phyloP scores from a whole-genome alignment of 148 eudicot species.

The Polygonum maritimum region DNA sequence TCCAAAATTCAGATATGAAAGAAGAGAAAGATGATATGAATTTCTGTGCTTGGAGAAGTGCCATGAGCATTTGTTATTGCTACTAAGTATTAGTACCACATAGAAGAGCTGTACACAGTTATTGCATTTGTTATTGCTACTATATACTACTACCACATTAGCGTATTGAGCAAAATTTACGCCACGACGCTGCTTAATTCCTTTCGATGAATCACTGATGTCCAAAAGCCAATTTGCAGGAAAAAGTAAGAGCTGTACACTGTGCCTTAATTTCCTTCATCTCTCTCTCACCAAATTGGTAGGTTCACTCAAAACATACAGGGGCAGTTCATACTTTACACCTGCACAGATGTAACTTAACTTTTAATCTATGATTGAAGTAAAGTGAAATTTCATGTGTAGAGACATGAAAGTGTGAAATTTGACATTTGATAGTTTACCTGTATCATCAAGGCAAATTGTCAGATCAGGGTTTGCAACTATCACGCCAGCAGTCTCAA shows the following conservation, averaged over 20 bases:
- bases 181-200: not conserved
- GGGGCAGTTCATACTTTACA: constrained; percentile 60
- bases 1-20: no score
- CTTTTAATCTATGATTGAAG: not conserved
- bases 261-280: constrained; percentile 12
- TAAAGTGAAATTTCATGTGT: not conserved
- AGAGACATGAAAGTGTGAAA: not conserved
- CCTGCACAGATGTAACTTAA: constrained; percentile 36
- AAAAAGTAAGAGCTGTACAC: not conserved
- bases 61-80: constrained; percentile 1
- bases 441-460: constrained; percentile 77
- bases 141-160: not conserved
- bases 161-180: not conserved
- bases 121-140: no score
- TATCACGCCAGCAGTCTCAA: constrained; percentile 81
- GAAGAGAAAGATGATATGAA: not conserved
- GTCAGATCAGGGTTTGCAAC: constrained; percentile 59
- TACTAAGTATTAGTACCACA: not conserved
- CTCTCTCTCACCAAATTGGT: constrained; percentile 33
- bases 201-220: not conserved
- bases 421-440: constrained; percentile 11
- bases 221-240: not conserved
- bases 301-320: constrained; percentile 49
- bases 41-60: not conserved
- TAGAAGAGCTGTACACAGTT: no score